Evolutionary conservation across 1,284 basidiomycete genomes (phyloP).

Genomic region (Leccinum ponderosum): DNA sequence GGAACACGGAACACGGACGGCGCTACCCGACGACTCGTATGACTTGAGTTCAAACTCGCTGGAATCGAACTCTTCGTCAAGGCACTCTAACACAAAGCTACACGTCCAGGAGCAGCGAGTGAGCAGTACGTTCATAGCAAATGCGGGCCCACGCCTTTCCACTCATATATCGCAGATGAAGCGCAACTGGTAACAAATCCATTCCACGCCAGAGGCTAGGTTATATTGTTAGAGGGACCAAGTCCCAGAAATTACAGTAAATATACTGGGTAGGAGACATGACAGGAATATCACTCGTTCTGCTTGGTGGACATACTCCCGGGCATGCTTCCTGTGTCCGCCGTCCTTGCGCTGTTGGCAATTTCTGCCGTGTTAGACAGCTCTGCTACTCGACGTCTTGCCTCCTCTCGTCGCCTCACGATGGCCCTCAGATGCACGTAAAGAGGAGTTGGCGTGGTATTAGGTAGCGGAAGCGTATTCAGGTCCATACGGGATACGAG

Average conservation of each 20-base stretch:
- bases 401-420: conserved; percentile 45
- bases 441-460: conserved; percentile 55
- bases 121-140: conserved; percentile 48
- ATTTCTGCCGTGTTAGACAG: conserved; percentile 31
- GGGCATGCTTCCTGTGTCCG: conserved; percentile 36
- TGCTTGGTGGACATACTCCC: conserved; percentile 43
- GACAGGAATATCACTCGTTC: conserved; percentile 26
- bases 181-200: conserved; percentile 51
- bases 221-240: conserved; percentile 8
- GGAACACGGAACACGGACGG: no score
- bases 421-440: conserved; percentile 53
- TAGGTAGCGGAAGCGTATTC: conserved; percentile 57
- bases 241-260: conserved; percentile 19
- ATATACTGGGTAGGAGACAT: conserved; percentile 13
- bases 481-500: conserved; percentile 34
- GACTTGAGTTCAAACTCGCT: no score
- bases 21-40: no score
- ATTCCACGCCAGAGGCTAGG: not conserved
- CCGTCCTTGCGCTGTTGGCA: conserved; percentile 18
- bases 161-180: conserved; percentile 54
- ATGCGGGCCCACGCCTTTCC: not conserved
- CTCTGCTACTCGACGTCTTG: conserved; percentile 34
- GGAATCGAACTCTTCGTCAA: no score
- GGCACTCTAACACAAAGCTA: no score
- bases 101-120: no score